These are phyloP conservation scores for Pyrenochaeta sp. DNA, from an alignment of 2,329 filamentous ascomycete species.

Conservation along the genomic window DNA sequence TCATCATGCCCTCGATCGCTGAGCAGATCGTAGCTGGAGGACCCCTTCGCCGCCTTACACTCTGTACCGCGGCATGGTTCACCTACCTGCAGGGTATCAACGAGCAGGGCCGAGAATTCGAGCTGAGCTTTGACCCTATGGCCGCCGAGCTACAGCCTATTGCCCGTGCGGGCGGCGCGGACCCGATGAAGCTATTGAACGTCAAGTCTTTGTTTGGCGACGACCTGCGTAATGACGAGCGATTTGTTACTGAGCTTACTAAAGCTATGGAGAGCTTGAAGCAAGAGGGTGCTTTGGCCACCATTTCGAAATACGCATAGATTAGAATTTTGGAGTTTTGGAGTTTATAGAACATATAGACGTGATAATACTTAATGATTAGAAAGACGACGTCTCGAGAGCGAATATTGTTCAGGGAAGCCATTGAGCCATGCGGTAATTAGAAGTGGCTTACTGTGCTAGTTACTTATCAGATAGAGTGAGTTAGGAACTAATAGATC, in stretches of 20 bases:
- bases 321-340: background rate
- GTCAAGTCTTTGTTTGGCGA: conserved; percentile 34
- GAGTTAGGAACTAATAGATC: too few species aligned
- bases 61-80: conserved; percentile 39
- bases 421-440: too few species aligned
- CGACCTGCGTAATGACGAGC: conserved; percentile 35
- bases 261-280: conserved; percentile 31
- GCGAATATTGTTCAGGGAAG: too few species aligned
- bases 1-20: conserved; percentile 41
- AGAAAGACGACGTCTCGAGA: too few species aligned
- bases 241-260: conserved; percentile 37
- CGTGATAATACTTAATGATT: too few species aligned
- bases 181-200: conserved; percentile 19
- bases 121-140: conserved; percentile 34
- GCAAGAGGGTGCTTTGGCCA: conserved; percentile 30
- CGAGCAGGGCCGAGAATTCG: conserved; percentile 32
- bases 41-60: conserved; percentile 33
- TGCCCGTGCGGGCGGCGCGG: conserved; percentile 26
- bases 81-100: conserved; percentile 36
- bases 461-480: too few species aligned
- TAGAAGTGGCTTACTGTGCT: too few species aligned
- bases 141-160: conserved; percentile 33
- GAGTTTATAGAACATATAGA: too few species aligned
- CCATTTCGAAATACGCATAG: conserved; percentile 30
- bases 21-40: conserved; percentile 37